Evolutionary conservation across 2,329 filamentous ascomycete genomes (phyloP), one percentile per base, ranked within the genome.

Genomic region (Colletotrichum phormii): DNA sequence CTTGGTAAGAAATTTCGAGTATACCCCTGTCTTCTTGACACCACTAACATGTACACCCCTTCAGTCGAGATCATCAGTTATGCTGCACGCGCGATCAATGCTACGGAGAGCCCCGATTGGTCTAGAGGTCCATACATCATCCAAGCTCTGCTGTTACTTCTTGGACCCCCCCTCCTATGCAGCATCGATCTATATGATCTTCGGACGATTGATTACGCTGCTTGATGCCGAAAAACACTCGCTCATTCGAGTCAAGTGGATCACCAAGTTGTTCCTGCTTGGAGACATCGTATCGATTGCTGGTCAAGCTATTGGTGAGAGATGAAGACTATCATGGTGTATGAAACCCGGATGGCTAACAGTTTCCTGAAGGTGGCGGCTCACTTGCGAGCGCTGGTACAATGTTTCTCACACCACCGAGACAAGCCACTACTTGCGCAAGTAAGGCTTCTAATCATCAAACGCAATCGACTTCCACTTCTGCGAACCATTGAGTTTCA

Each of bases 191-290:
- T 88, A 88, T 81, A 88, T 88, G 85, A 81, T 82, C 7, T 81
- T 88, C 7, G 84, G 84, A 12, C 81, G 86, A 15, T 75, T 86
- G 9, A 83, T 87, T 61, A 77, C 76, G 6, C 78, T 81, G 42
- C 79, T 84, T 5, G 79, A 80, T 22, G 83, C 79, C 15, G 79
- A 83, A 51, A 65, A 74, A 0, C 78, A 79, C 69, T 80, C 81
- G 2, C 61, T 82, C 33, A 78, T 85, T n/a, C 78, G 73, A 5
- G 74, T 78, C 6, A 74, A 72, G 4, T 86, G 85, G 83, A 77
- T 90, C 4, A 90, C 89, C 3, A 87, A 84, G 66, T 80, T 87
- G 35, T 91, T 91, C 72, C 87, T 91, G 4, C 64, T 78, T 5
- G 87, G 88, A 31, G 89, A 91, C 74, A 77, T 90, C 2, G 54